phyloP scores from a whole-genome alignment of 2,329 filamentous ascomycete species.

The Venturia asperata region DNA sequence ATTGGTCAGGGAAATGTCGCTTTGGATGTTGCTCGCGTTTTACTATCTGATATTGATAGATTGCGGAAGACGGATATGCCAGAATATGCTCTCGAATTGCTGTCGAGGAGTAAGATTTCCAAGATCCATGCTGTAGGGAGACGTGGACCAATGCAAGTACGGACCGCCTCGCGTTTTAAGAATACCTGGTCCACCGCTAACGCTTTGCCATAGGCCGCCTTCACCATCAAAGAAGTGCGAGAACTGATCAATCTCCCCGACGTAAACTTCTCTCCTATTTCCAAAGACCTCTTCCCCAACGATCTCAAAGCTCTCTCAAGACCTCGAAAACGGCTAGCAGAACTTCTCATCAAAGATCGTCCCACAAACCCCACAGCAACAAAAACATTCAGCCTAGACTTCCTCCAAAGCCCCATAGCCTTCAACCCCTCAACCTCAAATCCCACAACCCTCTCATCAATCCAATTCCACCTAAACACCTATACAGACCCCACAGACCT shows the following conservation, averaged over 20 bases:
- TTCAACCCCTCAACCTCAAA: conserved; percentile 51
- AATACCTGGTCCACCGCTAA: background rate
- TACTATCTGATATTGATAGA: conserved; percentile 67
- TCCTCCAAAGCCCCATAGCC: conserved; percentile 67
- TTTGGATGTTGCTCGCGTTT: conserved; percentile 81
- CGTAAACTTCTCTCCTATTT: conserved; percentile 65
- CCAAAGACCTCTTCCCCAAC: conserved; percentile 58
- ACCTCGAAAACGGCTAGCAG: conserved; percentile 67
- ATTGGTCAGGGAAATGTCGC: conserved; percentile 96
- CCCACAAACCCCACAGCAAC: conserved; percentile 39
- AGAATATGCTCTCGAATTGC: conserved; percentile 66
- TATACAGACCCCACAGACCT: conserved; percentile 34
- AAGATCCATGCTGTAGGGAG: conserved; percentile 82
- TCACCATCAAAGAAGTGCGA: conserved; percentile 89
- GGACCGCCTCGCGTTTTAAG: background rate
- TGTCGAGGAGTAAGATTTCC: conserved; percentile 67
- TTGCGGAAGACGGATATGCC: conserved; percentile 83
- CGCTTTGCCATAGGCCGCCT: conserved; percentile 59
- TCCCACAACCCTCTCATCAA: conserved; percentile 50
- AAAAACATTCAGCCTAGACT: conserved; percentile 79
- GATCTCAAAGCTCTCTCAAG: conserved; percentile 65
- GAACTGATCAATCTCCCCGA: conserved; percentile 73
- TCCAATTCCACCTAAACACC: conserved; percentile 56
- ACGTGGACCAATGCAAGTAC: conserved; percentile 77
- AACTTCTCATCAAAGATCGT: conserved; percentile 73